These are phyloP conservation scores for Agrostemma githago DNA, from an alignment of 148 eudicot genomes.

Conservation along the genomic window DNA sequence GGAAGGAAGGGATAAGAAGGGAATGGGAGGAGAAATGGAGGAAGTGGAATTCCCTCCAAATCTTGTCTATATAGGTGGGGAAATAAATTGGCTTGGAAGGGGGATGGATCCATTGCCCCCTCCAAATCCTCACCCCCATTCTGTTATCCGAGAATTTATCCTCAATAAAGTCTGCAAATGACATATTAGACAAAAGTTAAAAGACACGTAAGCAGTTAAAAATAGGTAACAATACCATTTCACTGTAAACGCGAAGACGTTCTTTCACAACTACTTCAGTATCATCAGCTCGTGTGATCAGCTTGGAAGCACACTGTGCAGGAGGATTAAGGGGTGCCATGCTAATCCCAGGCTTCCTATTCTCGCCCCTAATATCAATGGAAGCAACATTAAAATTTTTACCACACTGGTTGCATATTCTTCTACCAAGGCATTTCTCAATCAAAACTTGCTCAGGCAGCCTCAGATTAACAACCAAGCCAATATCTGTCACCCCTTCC, in stretches of 20 bases:
- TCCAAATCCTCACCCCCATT: too few relatives aligned
- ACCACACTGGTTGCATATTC: conserved; percentile 83
- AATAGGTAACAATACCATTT: conserved; percentile 53
- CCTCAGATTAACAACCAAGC: conserved; percentile 87
- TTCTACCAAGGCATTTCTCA: conserved; percentile 96
- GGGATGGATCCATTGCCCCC: too few relatives aligned
- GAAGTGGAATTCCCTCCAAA: too few relatives aligned
- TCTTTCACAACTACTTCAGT: conserved; percentile 78
- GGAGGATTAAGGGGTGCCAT: conserved; percentile 92
- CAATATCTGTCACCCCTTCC: conserved; percentile 90
- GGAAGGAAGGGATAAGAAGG: too few relatives aligned
- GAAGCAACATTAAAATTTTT: conserved; percentile 85
- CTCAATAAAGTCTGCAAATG: background rate
- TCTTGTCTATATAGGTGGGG: too few relatives aligned
- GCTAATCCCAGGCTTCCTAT: conserved; percentile 66
- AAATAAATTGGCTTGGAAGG: too few relatives aligned
- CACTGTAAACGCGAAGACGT: conserved; percentile 71
- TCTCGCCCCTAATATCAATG: conserved; percentile 66
- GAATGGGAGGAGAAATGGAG: too few relatives aligned
- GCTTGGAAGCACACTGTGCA: conserved; percentile 77
- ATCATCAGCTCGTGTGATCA: conserved; percentile 88
- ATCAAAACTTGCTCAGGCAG: conserved; percentile 79
- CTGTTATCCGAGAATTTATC: background rate
- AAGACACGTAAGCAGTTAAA: background rate
- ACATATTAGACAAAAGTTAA: background rate